Evolutionary conservation across 352 stramenopile genomes (phyloP).

Genomic region (Phytophthora macrochlamydospora): DNA sequence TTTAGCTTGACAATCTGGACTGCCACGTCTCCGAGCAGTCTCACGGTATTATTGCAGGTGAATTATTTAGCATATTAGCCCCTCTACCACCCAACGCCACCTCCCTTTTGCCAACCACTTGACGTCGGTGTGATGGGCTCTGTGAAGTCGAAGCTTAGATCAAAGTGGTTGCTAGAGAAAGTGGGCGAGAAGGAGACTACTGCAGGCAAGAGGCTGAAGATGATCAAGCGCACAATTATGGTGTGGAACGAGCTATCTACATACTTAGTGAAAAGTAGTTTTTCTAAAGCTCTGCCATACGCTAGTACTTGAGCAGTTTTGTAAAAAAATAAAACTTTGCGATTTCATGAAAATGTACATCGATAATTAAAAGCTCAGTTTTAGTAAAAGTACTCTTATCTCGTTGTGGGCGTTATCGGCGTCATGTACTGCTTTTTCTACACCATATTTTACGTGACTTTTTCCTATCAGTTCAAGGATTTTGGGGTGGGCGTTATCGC

Average conservation of each 20-base stretch:
- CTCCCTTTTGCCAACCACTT: neutral
- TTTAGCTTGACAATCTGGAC: neutral
- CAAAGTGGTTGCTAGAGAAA: constrained; percentile 1
- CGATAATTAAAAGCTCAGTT: too few relatives aligned
- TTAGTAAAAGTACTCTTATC: too few relatives aligned
- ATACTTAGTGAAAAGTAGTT: neutral
- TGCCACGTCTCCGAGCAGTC: neutral
- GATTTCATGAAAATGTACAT: too few relatives aligned
- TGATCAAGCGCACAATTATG: neutral
- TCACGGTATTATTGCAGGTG: neutral
- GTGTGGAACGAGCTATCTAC: neutral
- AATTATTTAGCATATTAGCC: neutral
- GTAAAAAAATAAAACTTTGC: neutral
- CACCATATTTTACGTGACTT: neutral
- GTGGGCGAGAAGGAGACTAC: neutral
- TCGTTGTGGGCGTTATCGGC: too few relatives aligned
- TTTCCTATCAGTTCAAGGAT: neutral
- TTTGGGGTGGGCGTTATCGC: constrained; percentile 1
- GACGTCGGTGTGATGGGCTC: constrained; percentile 1
- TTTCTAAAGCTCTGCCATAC: neutral
- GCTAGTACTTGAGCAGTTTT: neutral
- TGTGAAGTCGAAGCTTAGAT: constrained; percentile 2
- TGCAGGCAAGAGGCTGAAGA: neutral
- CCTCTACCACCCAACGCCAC: neutral
- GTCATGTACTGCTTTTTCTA: neutral